Evolutionary conservation across 805 yeast species (phyloP).

Genomic region (Candida vartiovaarae): DNA sequence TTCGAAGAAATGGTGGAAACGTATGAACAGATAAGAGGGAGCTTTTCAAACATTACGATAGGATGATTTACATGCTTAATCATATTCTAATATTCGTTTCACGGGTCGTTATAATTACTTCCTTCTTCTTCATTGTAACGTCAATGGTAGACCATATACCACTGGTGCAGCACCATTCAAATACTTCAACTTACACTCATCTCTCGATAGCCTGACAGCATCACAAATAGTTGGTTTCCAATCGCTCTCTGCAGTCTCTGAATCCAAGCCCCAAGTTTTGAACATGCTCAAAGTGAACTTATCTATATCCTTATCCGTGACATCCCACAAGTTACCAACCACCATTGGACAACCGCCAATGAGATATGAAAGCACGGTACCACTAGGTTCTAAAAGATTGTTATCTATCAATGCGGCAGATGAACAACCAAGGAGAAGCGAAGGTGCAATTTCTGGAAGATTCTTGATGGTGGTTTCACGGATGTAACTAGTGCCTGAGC

Average conservation of each 20-base stretch:
- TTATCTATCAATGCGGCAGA: conserved; percentile 60
- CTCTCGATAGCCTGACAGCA: conserved; percentile 59
- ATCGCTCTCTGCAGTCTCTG: conserved; percentile 7
- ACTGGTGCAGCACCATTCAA: conserved; percentile 93
- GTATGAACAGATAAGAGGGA: conserved; percentile 22
- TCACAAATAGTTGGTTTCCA: conserved; percentile 34
- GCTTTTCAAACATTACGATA: conserved; percentile 6
- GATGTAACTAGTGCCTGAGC: conserved; percentile 88
- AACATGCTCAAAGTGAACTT: conserved; percentile 58
- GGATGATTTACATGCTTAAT: background rate
- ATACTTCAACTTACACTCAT: conserved; percentile 59
- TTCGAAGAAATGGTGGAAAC: conserved; percentile 28
- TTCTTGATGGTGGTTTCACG: conserved; percentile 46
- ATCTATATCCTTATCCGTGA: conserved; percentile 93
- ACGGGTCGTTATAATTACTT: background rate
- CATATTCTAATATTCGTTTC: background rate
- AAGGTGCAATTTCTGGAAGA: conserved; percentile 42
- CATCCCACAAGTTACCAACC: conserved; percentile 90
- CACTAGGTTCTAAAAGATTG: conserved; percentile 64
- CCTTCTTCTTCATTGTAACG: conserved; percentile 16
- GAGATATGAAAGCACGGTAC: conserved; percentile 71
- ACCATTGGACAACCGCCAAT: conserved; percentile 78
- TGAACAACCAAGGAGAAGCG: conserved; percentile 80
- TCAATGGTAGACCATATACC: conserved; percentile 77
- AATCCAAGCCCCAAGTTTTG: conserved; percentile 56